Evolutionary conservation across 495 filamentous ascomycete species (phyloP), one percentile per base, ranked within the genome.

Genomic region (Astrocystis sublimbata): DNA sequence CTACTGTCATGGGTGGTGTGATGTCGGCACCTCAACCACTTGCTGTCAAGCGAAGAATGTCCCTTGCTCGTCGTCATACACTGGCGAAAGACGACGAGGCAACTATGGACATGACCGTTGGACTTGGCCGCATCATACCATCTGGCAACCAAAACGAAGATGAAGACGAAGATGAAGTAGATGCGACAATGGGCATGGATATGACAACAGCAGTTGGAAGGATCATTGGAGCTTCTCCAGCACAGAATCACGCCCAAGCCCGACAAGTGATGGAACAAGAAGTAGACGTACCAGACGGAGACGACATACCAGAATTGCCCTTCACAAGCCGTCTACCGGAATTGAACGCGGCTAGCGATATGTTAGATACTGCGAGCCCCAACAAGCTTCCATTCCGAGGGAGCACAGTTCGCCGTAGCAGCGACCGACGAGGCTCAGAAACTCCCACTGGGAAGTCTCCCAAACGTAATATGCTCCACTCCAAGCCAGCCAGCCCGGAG

Each of bases 51-150:
- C 65, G 54, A 50, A 64, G 64, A 41, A 38, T 53, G 2, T 58
- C 64, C 15, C 59, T 69, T 51, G 57, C 54, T 57, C 71, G 69
- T 53, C 68, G 66, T 43, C 59, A 67, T 64, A 69, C 75, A 50
- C 61, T 68, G 35, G 69, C 70, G 1, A 60, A 65, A 26, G 68
- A 73, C 3, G 76, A 78, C 21, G 76, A 76, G 38, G 55, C 66
- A 8, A 70, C 71, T 15, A 90, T 92, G 88, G 88, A 92, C 47
- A 89, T 91, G 73, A 92, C 89, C 6, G 76, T 85, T 35, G 87
- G 88, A 0, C 75, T 92, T 63, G 89, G 90, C 40, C 83, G 86
- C 3, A 92, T 92, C 52, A 71, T 89, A 41, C 74, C 80, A 23
- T 60, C 68, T 26, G 66, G 66, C 35, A 73, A 77, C 49, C 68